phyloP scores from a whole-genome alignment of 805 yeast species.

The Yarrowia sp. region DNA sequence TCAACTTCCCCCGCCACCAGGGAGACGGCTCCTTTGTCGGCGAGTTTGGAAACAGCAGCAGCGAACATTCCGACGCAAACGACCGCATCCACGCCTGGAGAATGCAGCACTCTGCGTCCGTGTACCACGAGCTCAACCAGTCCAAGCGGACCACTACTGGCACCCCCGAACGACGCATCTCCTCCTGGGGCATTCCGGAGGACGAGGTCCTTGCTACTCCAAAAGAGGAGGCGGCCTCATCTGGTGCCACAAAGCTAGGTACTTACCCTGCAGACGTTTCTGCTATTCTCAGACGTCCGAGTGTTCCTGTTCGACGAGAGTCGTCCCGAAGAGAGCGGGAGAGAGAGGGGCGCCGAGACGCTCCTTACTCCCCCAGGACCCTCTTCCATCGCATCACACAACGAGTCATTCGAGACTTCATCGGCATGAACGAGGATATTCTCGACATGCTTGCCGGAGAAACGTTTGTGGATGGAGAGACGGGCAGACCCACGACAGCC shows the following conservation, averaged over 20 bases:
- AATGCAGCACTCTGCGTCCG: conserved; percentile 39
- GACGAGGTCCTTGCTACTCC: conserved; percentile 4
- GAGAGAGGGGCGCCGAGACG: conserved; percentile 1
- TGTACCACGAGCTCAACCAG: conserved; percentile 34
- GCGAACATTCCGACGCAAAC: conserved; percentile 34
- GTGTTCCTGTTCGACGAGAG: not conserved
- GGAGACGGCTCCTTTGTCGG: conserved; percentile 37
- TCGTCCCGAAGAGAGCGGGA: not conserved
- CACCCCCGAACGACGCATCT: conserved; percentile 18
- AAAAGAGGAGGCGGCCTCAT: not conserved
- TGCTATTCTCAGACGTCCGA: conserved; percentile 5
- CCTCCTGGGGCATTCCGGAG: conserved; percentile 24
- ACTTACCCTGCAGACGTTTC: conserved; percentile 7
- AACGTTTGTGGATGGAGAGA: conserved; percentile 30
- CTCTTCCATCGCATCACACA: conserved; percentile 28
- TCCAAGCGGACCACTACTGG: conserved; percentile 27
- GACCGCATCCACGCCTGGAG: conserved; percentile 44
- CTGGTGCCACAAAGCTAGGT: not conserved
- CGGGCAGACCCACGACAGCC: not conserved
- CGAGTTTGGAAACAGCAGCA: not conserved
- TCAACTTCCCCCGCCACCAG: conserved; percentile 37
- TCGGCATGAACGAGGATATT: conserved; percentile 39
- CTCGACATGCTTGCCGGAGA: conserved; percentile 39
- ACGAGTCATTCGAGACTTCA: conserved; percentile 34
- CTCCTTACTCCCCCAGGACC: not conserved